These are phyloP conservation scores for Cryphonectria japonica DNA, from an alignment of 2,329 filamentous ascomycete genomes.

Conservation along the genomic window DNA sequence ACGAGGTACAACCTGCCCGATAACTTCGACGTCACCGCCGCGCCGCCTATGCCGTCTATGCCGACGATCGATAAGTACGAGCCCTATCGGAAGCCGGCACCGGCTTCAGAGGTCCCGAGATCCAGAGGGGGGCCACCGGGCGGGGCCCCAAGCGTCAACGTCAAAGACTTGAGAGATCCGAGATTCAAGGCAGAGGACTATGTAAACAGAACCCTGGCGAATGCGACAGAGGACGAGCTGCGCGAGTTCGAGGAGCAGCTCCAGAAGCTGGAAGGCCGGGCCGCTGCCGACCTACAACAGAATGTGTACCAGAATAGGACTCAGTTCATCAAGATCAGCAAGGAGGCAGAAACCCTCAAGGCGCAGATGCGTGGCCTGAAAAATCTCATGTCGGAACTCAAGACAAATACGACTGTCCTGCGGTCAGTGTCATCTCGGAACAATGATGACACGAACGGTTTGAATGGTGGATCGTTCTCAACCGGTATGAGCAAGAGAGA, in stretches of 20 bases:
- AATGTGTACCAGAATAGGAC: conserved; percentile 97
- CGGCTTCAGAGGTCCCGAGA: conserved; percentile 18
- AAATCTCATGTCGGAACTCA: conserved; percentile 91
- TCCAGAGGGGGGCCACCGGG: conserved; percentile 47
- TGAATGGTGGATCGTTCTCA: conserved; percentile 54
- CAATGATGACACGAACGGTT: conserved; percentile 51
- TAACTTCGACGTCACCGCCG: conserved; percentile 68
- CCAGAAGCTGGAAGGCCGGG: conserved; percentile 75
- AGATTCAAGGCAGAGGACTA: conserved; percentile 59
- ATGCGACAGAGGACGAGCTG: conserved; percentile 87
- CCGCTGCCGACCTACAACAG: conserved; percentile 84
- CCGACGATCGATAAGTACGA: conserved; percentile 65
- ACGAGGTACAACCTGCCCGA: conserved; percentile 79
- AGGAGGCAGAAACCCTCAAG: conserved; percentile 97
- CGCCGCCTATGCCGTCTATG: conserved; percentile 70
- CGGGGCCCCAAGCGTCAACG: conserved; percentile 70
- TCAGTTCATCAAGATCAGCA: conserved; percentile 99
- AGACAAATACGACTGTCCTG: conserved; percentile 71
- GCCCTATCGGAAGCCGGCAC: conserved; percentile 41
- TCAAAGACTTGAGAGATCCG: conserved; percentile 78
- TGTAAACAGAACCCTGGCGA: conserved; percentile 72
- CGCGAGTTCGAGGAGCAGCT: conserved; percentile 77
- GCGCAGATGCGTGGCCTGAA: conserved; percentile 90
- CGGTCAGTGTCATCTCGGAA: conserved; percentile 60
- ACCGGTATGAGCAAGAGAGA: conserved; percentile 68